Base-by-base conservation (phyloP, 83 land plant species). In the Thuja plicata region DNA sequence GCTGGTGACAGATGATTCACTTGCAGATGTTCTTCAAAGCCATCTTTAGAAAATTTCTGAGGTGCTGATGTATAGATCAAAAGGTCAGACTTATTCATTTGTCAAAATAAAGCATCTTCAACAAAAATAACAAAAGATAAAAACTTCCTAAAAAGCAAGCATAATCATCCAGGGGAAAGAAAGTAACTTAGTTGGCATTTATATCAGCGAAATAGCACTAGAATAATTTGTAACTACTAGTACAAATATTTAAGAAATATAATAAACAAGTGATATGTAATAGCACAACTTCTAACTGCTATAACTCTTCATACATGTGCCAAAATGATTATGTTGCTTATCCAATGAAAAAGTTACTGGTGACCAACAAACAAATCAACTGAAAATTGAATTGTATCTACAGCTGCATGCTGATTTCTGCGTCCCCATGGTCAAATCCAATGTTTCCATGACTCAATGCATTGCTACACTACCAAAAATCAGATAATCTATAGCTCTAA, bases 1-100 rank as follows among this genome's bases (percentile, higher is more conserved):
- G 99, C 97, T 37, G 99, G 96, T 55, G 98, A 97, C 17, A 98
- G 92, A 91, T 98, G 97, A 84, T 98, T 98, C 85, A 98, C 99
- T 95, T 98, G 99, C 95, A 98, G 90, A 88, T 98, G 99, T 88
- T 89, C 94, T 92, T 98, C 99, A 94, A 91, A 92, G n/a, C 97
- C 97, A 88, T 98, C 99, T 86, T 91, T 92, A 3, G 99, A 95
- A 85, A 98, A 93, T 83, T 90, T 91, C 91, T 98, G 97, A 40
- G 95, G 92, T 83, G 93, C 98, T 97, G 88, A 41, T 52, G 43
- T 43, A 57, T 34, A 45, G 38, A 45, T 40, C 86, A 35, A 37
- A 52, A 43, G 52, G 38, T 55, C 86, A 88, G 87, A 88, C 9
- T 48, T 32, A 9, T 34, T 35, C 78, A 76, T 34, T 1, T 76